These are phyloP conservation scores for Dothidotthia symphoricarpi DNA, from an alignment of 2,329 filamentous ascomycete species.

Conservation along the genomic window DNA sequence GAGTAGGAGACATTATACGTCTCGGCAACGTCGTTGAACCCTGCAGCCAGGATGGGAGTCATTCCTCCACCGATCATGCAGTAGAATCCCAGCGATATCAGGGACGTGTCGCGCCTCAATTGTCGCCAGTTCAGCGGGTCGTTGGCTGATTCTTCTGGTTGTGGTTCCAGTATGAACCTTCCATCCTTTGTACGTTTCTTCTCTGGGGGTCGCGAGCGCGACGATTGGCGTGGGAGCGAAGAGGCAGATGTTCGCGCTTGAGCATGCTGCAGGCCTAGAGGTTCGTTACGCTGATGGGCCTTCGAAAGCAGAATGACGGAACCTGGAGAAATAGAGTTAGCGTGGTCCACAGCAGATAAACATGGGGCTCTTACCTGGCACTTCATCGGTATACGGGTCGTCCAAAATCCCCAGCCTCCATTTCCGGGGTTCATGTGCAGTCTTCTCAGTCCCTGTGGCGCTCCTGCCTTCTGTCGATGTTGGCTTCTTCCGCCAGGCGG, in stretches of 20 bases:
- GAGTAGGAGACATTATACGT: slow-evolving; percentile 66
- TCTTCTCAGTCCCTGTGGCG: slow-evolving; percentile 8
- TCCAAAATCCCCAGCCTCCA: slow-evolving; percentile 78
- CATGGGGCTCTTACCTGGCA: slow-evolving; percentile 65
- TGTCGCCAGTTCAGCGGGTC: slow-evolving; percentile 90
- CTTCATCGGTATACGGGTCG: slow-evolving; percentile 76
- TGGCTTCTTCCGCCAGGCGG: slow-evolving; percentile 18
- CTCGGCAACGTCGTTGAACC: slow-evolving; percentile 75
- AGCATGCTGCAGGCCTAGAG: slow-evolving; percentile 61
- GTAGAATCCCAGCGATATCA: slow-evolving; percentile 84
- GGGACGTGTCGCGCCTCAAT: slow-evolving; percentile 74
- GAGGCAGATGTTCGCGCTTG: slow-evolving; percentile 59
- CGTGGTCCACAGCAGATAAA: background rate
- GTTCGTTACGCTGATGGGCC: slow-evolving; percentile 59
- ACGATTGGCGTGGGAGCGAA: slow-evolving; percentile 45
- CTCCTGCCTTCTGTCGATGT: slow-evolving; percentile 3
- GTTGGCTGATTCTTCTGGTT: slow-evolving; percentile 86
- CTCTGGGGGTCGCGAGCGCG: slow-evolving; percentile 29
- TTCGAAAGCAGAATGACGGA: slow-evolving; percentile 61
- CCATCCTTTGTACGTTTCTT: slow-evolving; percentile 81
- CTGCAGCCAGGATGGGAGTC: slow-evolving; percentile 84
- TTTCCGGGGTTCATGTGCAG: slow-evolving; percentile 8
- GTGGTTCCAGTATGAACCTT: slow-evolving; percentile 81
- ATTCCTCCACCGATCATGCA: slow-evolving; percentile 93
- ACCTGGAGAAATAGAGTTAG: slow-evolving; percentile 40